Conservation (phyloP, 768 basidiomycete species). For the Boletus subcaerulescens region DNA sequence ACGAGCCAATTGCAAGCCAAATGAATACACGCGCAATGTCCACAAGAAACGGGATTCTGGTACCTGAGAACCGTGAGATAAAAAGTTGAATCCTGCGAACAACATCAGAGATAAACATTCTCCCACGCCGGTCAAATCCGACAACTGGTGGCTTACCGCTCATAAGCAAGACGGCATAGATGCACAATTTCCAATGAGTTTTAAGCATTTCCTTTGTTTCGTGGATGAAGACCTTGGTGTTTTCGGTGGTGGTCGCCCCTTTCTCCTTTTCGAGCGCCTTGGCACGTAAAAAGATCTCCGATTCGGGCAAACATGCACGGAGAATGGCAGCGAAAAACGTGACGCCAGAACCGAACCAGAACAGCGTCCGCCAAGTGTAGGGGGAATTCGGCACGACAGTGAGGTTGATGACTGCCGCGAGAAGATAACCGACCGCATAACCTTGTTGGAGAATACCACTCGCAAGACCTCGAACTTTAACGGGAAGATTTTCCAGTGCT, state of each 20-base stretch:
- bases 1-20: background rate
- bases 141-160: slow-evolving; percentile 35
- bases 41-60: background rate
- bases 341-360: slow-evolving; percentile 77
- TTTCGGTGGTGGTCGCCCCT: slow-evolving; percentile 39
- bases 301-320: slow-evolving; percentile 73
- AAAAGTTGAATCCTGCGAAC: slow-evolving; percentile 64
- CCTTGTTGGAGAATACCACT: slow-evolving; percentile 87
- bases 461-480: slow-evolving; percentile 80
- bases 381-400: slow-evolving; percentile 40
- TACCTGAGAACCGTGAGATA: slow-evolving; percentile 70
- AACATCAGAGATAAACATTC: background rate
- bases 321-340: slow-evolving; percentile 66
- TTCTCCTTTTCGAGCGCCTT: slow-evolving; percentile 48
- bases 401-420: slow-evolving; percentile 83
- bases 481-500: slow-evolving; percentile 85
- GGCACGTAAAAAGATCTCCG: slow-evolving; percentile 65
- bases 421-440: slow-evolving; percentile 81
- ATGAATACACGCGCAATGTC: background rate
- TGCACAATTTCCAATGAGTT: slow-evolving; percentile 76
- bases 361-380: slow-evolving; percentile 69
- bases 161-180: slow-evolving; percentile 85
- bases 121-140: background rate
- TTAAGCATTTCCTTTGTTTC: slow-evolving; percentile 78
- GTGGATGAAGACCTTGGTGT: slow-evolving; percentile 68